Base-by-base conservation (phyloP, 129 eudicot genomes). In the Calendula officinalis region DNA sequence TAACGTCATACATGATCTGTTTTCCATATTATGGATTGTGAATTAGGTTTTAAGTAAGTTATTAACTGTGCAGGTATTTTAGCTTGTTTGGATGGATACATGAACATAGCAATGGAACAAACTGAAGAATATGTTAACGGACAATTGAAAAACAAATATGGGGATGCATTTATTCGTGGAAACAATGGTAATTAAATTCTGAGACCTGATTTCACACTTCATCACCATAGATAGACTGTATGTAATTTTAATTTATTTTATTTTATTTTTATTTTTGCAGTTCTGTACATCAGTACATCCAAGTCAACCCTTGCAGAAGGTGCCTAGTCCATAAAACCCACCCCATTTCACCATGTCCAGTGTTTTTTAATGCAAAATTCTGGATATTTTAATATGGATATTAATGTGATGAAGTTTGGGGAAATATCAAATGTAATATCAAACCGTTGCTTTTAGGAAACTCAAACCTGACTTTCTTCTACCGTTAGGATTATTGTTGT, bases 21-120 rank as follows among this genome's bases (percentile, higher is more conserved):
- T 27, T 36, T 37, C n/a, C 14, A n/a, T 35, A n/a, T 36, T 36
- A 34, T 27, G 1, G 44, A 34, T 56, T 56, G 5, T 56, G 45
- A 3, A 41, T 9, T 37, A 41, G 5, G 51, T 42, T 39, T 39
- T 16, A 11, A 12, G 14, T 12, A 37, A 10, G 41, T 41, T 17
- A 22, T 15, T 34, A 0, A 0, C 45, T 37, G 8, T 74, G 75
- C 91, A 92, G 98, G 98, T 61, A 88, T 88, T 30, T 74, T 92
- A 57, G 98, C 98, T 39, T 88, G 96, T 71, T 77, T 92, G 44
- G 98, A 92, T 75, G 98, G 98, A 60, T 92, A 92, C 70, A 92
- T 92, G 98, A 92, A 92, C 60, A 92, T 92, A 58, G 98, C 98
- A 43, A 92, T 92, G 98, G 98, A 92, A 77, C 98, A 92, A 73